phyloP scores from a whole-genome alignment of 768 basidiomycete genomes.

The Lactarius indigo region DNA sequence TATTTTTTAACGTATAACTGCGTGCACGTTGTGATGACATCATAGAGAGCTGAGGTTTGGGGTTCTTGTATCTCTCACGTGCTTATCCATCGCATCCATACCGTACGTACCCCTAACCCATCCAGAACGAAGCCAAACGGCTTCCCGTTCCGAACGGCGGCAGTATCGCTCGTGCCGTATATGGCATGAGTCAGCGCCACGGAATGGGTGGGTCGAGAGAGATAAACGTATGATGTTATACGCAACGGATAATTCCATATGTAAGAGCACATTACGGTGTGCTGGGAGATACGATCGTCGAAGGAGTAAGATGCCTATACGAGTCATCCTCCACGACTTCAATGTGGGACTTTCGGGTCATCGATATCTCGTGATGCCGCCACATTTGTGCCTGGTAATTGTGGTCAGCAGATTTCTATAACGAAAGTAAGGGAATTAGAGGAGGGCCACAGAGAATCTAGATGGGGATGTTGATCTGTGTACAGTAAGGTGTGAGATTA shows the following conservation, averaged over 20 bases:
- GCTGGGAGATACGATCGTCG: background rate
- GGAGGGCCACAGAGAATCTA: background rate
- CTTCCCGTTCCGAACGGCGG: background rate
- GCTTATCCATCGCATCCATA: background rate
- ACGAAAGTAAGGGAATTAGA: background rate
- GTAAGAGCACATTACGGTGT: background rate
- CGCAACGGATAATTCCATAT: background rate
- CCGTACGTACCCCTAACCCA: background rate
- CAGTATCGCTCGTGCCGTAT: background rate
- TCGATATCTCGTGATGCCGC: background rate
- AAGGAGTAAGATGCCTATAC: too few relatives aligned
- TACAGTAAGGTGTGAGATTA: conserved; percentile 7
- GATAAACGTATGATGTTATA: background rate
- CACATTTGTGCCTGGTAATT: background rate
- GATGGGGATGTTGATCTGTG: background rate
- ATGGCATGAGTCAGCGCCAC: background rate
- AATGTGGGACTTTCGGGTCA: background rate
- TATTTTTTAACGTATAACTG: background rate
- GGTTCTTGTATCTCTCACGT: background rate
- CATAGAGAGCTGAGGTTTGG: background rate
- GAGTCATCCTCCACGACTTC: too few relatives aligned
- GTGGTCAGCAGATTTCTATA: background rate
- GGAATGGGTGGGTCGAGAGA: background rate
- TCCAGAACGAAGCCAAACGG: background rate
- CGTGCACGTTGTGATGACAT: background rate